Evolutionary conservation across 2,329 filamentous ascomycete species (phyloP), one percentile per base, ranked within the genome.

Genomic region (Diaporthe sp.): DNA sequence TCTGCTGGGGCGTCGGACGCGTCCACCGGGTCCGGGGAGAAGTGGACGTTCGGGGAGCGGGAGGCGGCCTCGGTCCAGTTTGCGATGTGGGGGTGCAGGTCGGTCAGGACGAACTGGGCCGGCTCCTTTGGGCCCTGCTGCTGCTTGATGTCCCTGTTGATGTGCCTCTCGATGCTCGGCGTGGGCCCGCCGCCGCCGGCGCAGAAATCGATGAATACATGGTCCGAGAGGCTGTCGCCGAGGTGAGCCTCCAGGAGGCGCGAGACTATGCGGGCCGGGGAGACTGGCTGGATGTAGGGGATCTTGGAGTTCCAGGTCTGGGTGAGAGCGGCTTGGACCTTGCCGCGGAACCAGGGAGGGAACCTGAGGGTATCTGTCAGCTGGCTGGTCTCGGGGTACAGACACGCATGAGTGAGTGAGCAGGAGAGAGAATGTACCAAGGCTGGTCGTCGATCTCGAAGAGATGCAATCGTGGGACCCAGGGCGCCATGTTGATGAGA

Each of bases 161-260:
- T 81, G 57, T 88, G 84, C 15, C 84, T 85, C 82, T 93, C 92
- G 69, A 94, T 91, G 53, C 85, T 86, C 0, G 92, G 92, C 2
- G 92, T 94, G 0, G 93, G 93, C 0, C 94, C 94, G 55, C 94
- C 94, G 19, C 89, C 92, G 70, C 94, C 94, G 3, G 93, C 92
- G 82, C 93, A 95, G 83, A 95, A 94, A 84, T 96, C 94, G 77
- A 95, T 88, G 79, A 94, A 92, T 25, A 89, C 91, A 82, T 93
- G 92, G 2, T 85, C 82, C 25, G 86, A 83, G 1, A 90, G 84
- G 37, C 85, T 80, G 7, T 80, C 76, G 49, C 87, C 86, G 19
- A 93, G 87, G 57, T 89, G 84, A 31, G 83, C 83, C 53, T 87
- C 85, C 61, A 95, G 87, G 28, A 90, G 84, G 58, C 85, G 82